These are phyloP conservation scores for Musa itinerans DNA, from an alignment of 176 grass and related monocot species.

Conservation along the genomic window DNA sequence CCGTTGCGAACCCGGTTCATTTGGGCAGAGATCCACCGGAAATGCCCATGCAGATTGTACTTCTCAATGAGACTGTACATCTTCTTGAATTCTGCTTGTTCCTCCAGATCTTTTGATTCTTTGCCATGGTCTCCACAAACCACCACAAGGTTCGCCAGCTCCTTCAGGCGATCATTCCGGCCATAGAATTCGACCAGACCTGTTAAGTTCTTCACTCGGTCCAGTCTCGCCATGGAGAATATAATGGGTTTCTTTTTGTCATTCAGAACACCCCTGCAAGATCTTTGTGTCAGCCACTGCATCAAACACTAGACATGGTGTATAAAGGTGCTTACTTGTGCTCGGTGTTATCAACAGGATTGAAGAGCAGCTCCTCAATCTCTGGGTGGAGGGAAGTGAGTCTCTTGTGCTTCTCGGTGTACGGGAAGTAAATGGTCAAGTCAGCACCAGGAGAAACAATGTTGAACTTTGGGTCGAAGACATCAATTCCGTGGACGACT, in stretches of 20 bases:
- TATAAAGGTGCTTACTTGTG: constrained; percentile 53
- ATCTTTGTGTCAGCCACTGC: constrained; percentile 16
- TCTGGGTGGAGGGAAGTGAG: constrained; percentile 88
- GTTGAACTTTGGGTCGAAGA: constrained; percentile 98
- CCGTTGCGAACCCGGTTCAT: constrained; percentile 99
- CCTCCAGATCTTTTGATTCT: constrained; percentile 88
- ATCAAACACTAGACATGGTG: background rate
- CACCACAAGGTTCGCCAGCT: constrained; percentile 91
- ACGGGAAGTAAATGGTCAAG: constrained; percentile 85
- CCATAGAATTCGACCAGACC: constrained; percentile 89
- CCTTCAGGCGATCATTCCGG: constrained; percentile 51
- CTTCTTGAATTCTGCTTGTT: constrained; percentile 98
- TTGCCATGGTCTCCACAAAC: constrained; percentile 95
- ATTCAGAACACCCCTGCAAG: constrained; percentile 67
- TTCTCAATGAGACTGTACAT: constrained; percentile 86
- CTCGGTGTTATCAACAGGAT: constrained; percentile 54
- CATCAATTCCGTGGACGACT: constrained; percentile 92
- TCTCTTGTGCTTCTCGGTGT: constrained; percentile 74
- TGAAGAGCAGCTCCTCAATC: constrained; percentile 91
- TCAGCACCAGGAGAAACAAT: constrained; percentile 95
- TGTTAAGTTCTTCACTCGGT: constrained; percentile 95
- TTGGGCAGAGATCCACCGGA: constrained; percentile 97
- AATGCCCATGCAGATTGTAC: constrained; percentile 73
- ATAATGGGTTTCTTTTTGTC: constrained; percentile 93
- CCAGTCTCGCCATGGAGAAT: constrained; percentile 96